These are phyloP conservation scores for Lichtheimia ornata DNA, from an alignment of 371 early-diverging fungal genomes.

Conservation along the genomic window DNA sequence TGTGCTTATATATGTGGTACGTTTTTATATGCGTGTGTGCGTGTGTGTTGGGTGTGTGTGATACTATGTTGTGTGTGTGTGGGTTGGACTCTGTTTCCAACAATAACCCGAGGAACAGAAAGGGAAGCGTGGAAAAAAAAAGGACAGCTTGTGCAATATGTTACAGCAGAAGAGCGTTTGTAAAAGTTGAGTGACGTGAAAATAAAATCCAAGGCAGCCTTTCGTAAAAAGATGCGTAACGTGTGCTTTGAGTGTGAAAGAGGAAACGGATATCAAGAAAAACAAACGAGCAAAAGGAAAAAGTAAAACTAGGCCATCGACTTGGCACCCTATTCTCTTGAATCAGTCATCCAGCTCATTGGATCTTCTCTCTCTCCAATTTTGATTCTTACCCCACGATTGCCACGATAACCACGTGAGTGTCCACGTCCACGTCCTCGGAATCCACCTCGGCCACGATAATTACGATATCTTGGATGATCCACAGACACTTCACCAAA, in stretches of 20 bases:
- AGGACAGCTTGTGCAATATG: slow-evolving; percentile 10
- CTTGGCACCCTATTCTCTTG: too few species aligned
- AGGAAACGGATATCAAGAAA: slow-evolving; percentile 4
- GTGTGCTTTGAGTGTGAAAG: too few species aligned
- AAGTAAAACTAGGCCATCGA: neutral
- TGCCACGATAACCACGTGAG: slow-evolving; percentile 44
- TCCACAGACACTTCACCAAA: slow-evolving; percentile 87
- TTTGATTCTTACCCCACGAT: slow-evolving; percentile 7
- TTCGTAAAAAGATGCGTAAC: neutral
- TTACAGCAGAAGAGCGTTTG: slow-evolving; percentile 13
- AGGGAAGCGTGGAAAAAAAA: neutral
- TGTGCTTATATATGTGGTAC: too few species aligned
- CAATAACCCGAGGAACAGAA: neutral
- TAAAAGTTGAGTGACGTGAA: neutral
- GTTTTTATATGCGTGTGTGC: neutral
- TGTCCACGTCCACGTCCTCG: slow-evolving; percentile 53
- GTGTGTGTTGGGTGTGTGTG: neutral
- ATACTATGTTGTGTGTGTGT: neutral
- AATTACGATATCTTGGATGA: slow-evolving; percentile 64
- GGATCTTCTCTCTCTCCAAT: neutral
- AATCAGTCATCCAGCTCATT: too few species aligned
- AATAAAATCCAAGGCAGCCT: neutral
- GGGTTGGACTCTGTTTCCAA: neutral
- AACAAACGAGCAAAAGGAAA: neutral
- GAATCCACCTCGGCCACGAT: slow-evolving; percentile 58